These are phyloP conservation scores for Fusarium sp. DNA, from an alignment of 2,329 filamentous ascomycete genomes.

Conservation along the genomic window DNA sequence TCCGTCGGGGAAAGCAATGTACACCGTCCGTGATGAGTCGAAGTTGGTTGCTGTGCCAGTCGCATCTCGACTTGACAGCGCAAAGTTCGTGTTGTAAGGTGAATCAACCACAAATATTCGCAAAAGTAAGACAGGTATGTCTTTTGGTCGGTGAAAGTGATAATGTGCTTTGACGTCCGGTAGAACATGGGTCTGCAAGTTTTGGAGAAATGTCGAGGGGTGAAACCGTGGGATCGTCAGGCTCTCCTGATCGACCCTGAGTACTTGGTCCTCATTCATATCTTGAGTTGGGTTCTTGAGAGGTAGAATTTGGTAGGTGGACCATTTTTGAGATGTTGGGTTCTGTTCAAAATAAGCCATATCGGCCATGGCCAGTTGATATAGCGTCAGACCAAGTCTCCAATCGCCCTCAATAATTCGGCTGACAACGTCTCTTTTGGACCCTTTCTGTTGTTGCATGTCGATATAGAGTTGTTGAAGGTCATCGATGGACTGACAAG, in stretches of 20 bases:
- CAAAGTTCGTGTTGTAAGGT: slow-evolving; percentile 77
- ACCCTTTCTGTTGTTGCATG: slow-evolving; percentile 71
- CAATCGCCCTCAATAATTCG: slow-evolving; percentile 77
- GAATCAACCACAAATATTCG: slow-evolving; percentile 84
- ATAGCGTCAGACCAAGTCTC: slow-evolving; percentile 73
- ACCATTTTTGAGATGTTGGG: slow-evolving; percentile 74
- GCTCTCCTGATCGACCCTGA: slow-evolving; percentile 60
- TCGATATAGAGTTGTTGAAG: slow-evolving; percentile 75
- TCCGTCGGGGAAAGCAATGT: slow-evolving; percentile 84
- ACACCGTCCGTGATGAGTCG: slow-evolving; percentile 79
- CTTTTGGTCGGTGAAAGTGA: slow-evolving; percentile 78
- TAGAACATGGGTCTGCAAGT: slow-evolving; percentile 79
- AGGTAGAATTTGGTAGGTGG: slow-evolving; percentile 70
- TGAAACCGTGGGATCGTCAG: slow-evolving; percentile 78
- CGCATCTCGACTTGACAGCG: slow-evolving; percentile 54
- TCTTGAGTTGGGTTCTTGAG: slow-evolving; percentile 58
- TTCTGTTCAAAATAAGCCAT: slow-evolving; percentile 75
- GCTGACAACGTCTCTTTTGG: slow-evolving; percentile 72
- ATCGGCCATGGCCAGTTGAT: slow-evolving; percentile 78
- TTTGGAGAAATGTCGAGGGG: slow-evolving; percentile 81
- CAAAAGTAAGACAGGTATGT: slow-evolving; percentile 78
- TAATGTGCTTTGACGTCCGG: slow-evolving; percentile 88
- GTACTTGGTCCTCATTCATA: slow-evolving; percentile 57
- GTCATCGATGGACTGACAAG: slow-evolving; percentile 73
- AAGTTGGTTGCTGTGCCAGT: slow-evolving; percentile 59